phyloP scores from a whole-genome alignment of 805 yeast species.

The Hanseniaspora opuntiae region DNA sequence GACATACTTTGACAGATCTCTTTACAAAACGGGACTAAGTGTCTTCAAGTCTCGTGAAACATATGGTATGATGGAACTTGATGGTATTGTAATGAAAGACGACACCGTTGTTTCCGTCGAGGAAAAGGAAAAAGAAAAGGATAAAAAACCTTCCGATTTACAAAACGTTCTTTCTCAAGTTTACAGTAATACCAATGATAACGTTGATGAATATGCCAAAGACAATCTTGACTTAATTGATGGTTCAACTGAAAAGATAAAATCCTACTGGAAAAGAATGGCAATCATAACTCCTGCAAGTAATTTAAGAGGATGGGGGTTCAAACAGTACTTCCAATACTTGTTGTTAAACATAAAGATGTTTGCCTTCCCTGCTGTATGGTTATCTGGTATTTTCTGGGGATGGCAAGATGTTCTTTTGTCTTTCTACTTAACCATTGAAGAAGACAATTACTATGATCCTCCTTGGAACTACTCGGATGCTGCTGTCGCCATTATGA shows the following conservation, averaged over 20 bases:
- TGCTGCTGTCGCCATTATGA: conserved; percentile 61
- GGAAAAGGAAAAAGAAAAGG: background rate
- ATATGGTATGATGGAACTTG: background rate
- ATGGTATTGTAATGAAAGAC: conserved; percentile 3
- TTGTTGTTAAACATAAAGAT: conserved; percentile 39
- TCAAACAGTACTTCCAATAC: conserved; percentile 49
- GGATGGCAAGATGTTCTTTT: conserved; percentile 67
- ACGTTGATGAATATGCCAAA: background rate
- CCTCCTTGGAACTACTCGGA: conserved; percentile 55
- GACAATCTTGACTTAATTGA: conserved; percentile 19
- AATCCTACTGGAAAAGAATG: conserved; percentile 35
- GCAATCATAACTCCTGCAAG: conserved; percentile 43
- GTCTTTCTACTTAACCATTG: conserved; percentile 61
- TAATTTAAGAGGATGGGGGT: conserved; percentile 48
- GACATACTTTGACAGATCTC: conserved; percentile 49
- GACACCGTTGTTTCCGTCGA: background rate
- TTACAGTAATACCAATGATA: conserved; percentile 14
- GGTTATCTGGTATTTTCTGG: conserved; percentile 62
- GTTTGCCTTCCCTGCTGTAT: conserved; percentile 50
- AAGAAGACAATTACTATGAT: conserved; percentile 52
- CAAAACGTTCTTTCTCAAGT: conserved; percentile 13
- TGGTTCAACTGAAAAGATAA: conserved; percentile 32
- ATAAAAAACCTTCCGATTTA: background rate
- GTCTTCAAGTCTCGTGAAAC: conserved; percentile 14
- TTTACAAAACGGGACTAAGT: conserved; percentile 26